Evolutionary conservation across 1,284 basidiomycete species (phyloP), one percentile per base, ranked within the genome.

Genomic region (Leccinum pachyderme): DNA sequence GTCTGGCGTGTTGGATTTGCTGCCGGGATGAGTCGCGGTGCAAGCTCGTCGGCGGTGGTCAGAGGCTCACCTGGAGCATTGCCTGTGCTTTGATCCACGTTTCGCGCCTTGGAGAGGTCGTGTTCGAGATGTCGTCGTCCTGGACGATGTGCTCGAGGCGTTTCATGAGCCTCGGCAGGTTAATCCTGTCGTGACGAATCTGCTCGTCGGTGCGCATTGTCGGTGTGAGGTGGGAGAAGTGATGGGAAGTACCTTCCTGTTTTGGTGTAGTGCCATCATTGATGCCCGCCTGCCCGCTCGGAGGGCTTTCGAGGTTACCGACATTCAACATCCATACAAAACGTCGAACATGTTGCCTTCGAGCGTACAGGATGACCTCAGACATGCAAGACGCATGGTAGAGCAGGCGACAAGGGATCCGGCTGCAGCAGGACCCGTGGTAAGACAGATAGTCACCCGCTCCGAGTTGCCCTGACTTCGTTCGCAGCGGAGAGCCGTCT

Each of bases 1-100:
- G 76, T 49, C 78, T 73, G 0, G 86, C 86, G 63, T 81, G 79
- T 61, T 81, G 82, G 8, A 89, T 73, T 73, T 81, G 84, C 88
- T 91, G 59, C 52, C 7, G 3, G 18, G n/a, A 7, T 27, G 46
- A 29, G 29, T 5, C n/a, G n/a, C 6, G 37, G 11, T 18, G 37
- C n/a, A 39, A 39, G n/a, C n/a, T 8, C 31, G 31, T 32, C 12
- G 31, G 31, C 18, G 18, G 18, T 18, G 31, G 37, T 39, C 9
- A n/a, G 37, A 18, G 37, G 29, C 7, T 37, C 45, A 85, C 88
- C 77, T 89, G 83, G 15, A 86, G 63, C 31, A 77, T 76, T 15
- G 77, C 76, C 58, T 82, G 78, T 0, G 80, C 79, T 61, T 80
- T 82, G 39, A 88, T 72, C 83, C 83, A 86, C 1, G 76, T 70